Conservation (phyloP, 768 basidiomycete species). For the Daedaleopsis sinensis region DNA sequence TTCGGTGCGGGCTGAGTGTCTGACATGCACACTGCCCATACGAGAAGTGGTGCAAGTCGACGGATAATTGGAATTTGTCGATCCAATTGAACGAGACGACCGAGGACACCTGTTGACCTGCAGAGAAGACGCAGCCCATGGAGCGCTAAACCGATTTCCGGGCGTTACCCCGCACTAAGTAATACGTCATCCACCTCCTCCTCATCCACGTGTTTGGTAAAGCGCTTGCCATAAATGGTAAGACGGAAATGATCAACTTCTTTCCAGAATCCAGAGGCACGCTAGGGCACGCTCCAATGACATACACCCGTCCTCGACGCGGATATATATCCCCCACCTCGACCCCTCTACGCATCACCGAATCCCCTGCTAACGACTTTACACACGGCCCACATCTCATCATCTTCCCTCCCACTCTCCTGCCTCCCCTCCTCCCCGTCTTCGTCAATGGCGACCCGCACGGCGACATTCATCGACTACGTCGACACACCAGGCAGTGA, state of each 20-base stretch:
- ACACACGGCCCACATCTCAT: neutral
- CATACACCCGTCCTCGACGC: neutral
- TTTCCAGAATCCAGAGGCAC: too few relatives aligned
- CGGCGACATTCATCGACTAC: slow-evolving; percentile 20
- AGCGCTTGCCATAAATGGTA: slow-evolving; percentile 6
- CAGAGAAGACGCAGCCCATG: too few relatives aligned
- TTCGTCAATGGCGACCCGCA: slow-evolving; percentile 5
- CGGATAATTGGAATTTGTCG: too few relatives aligned
- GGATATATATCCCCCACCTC: slow-evolving; percentile 4
- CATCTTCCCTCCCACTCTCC: neutral
- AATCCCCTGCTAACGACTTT: neutral
- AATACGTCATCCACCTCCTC: too few relatives aligned
- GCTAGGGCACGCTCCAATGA: slow-evolving; percentile 20
- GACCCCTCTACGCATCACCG: neutral
- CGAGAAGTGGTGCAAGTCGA: too few relatives aligned
- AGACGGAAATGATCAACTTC: slow-evolving; percentile 1
- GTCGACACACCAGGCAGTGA: slow-evolving; percentile 35
- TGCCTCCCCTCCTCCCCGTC: neutral
- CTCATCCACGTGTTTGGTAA: slow-evolving; percentile 1
- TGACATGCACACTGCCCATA: too few relatives aligned
- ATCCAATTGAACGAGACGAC: too few relatives aligned
- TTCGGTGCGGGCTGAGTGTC: too few relatives aligned
- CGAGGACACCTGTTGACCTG: too few relatives aligned
- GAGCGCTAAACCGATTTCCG: slow-evolving; percentile 33
- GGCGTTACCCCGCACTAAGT: slow-evolving; percentile 18